Base-by-base conservation (phyloP, 1,284 basidiomycete species). In the Leucoagaricus sp. region DNA sequence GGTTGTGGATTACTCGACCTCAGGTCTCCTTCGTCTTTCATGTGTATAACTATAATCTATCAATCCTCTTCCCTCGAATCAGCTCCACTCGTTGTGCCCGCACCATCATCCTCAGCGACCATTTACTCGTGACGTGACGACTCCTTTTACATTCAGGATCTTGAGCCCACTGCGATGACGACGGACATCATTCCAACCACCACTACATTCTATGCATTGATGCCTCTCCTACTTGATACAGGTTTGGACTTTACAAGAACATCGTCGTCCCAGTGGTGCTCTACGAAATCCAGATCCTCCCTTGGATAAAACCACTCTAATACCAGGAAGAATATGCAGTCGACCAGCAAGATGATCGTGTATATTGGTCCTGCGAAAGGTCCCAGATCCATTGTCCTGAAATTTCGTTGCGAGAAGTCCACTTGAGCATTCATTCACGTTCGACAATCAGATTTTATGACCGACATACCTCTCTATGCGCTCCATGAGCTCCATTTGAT, bases 301-400 rank as follows among this genome's bases (percentile, higher is more conserved):
- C 83, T 74, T 0, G 92, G 92, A 67, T 86, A 78, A 74, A 83
- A 83, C 86, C 85, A 90, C 64, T 94, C 89, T 2, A 95, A 72
- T 51, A 91, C 75, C 61, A 83, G 63, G 67, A 90, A 91, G 68
- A 93, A 93, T 8, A 93, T 68, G 65, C 90, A 91, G 59, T 92
- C 88, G 1, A 94, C 89, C 19, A 91, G 75, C 25, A 94, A 75
- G 17, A 95, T 93, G 55, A 86, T 84, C 0, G 86, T 83, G 63
- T 89, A 93, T 40, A 95, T 93, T 1, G 82, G 82, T 2, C 93
- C 93, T 0, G 84, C 87, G 48, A 90, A 86, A 0, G 78, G 80
- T 0, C 92, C 93, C 23, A 93, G 66, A 44, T 79, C 73, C 78
- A 89, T 81, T 25, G 89, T 89, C 55, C 89, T 90, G 61, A 26